These are phyloP conservation scores for Vitis riparia DNA, from an alignment of 164 flowering plant species.

Conservation along the genomic window DNA sequence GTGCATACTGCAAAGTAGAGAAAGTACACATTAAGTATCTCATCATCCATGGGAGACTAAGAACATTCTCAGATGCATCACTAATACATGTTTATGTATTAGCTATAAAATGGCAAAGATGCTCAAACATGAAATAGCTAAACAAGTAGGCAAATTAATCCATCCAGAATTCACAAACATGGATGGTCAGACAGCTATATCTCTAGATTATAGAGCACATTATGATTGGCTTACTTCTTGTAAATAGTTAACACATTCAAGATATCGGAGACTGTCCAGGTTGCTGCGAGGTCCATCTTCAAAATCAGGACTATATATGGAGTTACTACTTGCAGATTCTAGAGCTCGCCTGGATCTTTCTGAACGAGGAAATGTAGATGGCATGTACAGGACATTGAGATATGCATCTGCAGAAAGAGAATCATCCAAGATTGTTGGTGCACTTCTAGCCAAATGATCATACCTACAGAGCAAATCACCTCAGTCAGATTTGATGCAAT, in stretches of 20 bases:
- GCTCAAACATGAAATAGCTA: not conserved
- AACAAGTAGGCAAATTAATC: too few species aligned
- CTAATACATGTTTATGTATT: not conserved
- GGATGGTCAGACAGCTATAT: too few species aligned
- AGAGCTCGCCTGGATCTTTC: slow-evolving; percentile 78
- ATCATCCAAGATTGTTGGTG: slow-evolving; percentile 96
- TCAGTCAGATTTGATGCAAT: slow-evolving; percentile 7
- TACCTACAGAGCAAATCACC: slow-evolving; percentile 53
- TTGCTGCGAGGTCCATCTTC: slow-evolving; percentile 95
- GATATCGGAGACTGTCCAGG: slow-evolving; percentile 70
- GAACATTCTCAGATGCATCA: not conserved
- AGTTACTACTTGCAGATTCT: slow-evolving; percentile 55
- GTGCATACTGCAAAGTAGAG: slow-evolving; percentile 70
- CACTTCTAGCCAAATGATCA: slow-evolving; percentile 96
- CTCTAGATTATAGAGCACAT: not conserved
- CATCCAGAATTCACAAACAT: too few species aligned
- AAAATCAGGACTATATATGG: slow-evolving; percentile 43
- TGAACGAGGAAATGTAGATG: slow-evolving; percentile 97
- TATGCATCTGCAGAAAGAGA: slow-evolving; percentile 99
- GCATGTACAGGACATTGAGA: slow-evolving; percentile 93
- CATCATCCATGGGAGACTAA: not conserved
- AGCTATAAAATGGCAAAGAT: not conserved
- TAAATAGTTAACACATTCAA: slow-evolving; percentile 80
- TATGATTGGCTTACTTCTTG: slow-evolving; percentile 71
- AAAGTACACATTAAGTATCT: slow-evolving; percentile 4